These are phyloP conservation scores for Syncephalastrum monosporum DNA, from an alignment of 371 early-diverging fungal species.

Conservation along the genomic window DNA sequence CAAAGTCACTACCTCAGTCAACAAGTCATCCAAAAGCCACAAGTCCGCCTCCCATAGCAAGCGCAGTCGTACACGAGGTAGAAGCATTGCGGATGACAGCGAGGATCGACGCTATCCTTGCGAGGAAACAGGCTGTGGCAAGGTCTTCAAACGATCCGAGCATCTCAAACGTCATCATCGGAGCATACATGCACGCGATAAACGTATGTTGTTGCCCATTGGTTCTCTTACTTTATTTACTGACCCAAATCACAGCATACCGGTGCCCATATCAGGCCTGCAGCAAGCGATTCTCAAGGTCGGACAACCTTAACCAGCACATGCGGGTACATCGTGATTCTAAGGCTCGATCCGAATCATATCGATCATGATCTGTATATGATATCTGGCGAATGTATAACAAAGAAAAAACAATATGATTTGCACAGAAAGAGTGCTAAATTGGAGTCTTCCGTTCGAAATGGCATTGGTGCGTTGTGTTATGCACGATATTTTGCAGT, in stretches of 20 bases:
- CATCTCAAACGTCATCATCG: constrained; percentile 75
- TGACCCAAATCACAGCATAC: constrained; percentile 26
- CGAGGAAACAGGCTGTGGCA: constrained; percentile 56
- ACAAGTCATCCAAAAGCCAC: no score
- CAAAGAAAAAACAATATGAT: no score
- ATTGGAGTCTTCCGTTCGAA: no score
- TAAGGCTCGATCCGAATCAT: background rate
- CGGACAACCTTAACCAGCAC: constrained; percentile 69
- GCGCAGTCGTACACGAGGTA: constrained; percentile 17
- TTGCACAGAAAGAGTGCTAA: no score
- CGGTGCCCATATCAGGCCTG: constrained; percentile 57
- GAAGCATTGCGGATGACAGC: constrained; percentile 26
- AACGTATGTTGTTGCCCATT: constrained; percentile 31
- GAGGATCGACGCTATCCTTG: constrained; percentile 18
- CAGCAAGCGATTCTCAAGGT: constrained; percentile 65
- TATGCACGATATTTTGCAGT: no score
- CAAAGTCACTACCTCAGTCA: no score
- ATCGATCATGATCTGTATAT: no score
- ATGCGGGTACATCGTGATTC: constrained; percentile 18
- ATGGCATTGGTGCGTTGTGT: no score
- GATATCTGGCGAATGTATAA: no score
- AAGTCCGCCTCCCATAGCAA: no score
- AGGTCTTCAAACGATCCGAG: constrained; percentile 77
- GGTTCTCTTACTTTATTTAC: background rate
- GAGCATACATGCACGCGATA: constrained; percentile 43